phyloP scores from a whole-genome alignment of 2,329 filamentous ascomycete species.

The Biscogniauxia mediterranea region DNA sequence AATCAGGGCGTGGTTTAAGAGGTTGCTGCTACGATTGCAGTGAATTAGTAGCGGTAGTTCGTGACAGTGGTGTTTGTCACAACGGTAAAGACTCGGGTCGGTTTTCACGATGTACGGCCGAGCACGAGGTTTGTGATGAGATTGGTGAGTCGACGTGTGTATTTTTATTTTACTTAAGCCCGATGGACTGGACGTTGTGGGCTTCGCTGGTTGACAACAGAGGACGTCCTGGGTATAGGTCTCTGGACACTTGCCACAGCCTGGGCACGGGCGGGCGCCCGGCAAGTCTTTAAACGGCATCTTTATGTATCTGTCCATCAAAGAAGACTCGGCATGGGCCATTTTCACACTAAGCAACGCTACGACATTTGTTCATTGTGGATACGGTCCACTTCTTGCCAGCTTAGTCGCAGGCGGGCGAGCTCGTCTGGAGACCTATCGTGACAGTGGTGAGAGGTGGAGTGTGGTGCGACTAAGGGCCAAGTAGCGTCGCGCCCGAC shows the following conservation, averaged over 20 bases:
- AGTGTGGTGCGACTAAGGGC: constrained; percentile 26
- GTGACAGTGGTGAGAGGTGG: constrained; percentile 32
- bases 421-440: constrained; percentile 26
- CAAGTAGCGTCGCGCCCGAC: constrained; percentile 19
- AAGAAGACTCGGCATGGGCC: constrained; percentile 18
- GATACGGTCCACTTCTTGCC: constrained; percentile 29
- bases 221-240: constrained; percentile 18
- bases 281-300: not conserved
- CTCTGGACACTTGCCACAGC: constrained; percentile 16
- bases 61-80: constrained; percentile 8
- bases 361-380: constrained; percentile 20
- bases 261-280: constrained; percentile 3
- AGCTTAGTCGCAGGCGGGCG: constrained; percentile 23
- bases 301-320: constrained; percentile 7
- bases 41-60: constrained; percentile 12
- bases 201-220: constrained; percentile 12
- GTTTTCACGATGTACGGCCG: constrained; percentile 2
- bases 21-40: constrained; percentile 3
- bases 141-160: not conserved
- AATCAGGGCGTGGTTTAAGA: constrained; percentile 3
- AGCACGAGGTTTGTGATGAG: constrained; percentile 9
- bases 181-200: constrained; percentile 10
- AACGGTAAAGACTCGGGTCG: constrained; percentile 9
- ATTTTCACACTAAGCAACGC: constrained; percentile 18
- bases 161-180: constrained; percentile 3